Percentiles rank a stretch among this genome's conserved stretches.
Evolutionary conservation across 352 stramenopile genomes (phyloP).

Genomic region (Phytophthora kernoviae): DNA sequence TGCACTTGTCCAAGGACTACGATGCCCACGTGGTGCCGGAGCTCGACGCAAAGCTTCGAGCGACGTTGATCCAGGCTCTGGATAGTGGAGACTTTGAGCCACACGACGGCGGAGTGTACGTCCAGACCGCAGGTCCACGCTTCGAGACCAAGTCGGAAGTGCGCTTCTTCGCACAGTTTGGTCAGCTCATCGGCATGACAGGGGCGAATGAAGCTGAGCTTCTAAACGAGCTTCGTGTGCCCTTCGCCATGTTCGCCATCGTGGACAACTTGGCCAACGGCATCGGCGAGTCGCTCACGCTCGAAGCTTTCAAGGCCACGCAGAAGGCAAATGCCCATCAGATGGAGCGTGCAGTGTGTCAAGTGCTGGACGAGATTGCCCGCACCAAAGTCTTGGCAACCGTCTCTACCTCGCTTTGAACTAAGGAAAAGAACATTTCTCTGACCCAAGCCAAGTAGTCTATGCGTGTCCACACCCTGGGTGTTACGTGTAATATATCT

Average conservation of each 20-base stretch:
- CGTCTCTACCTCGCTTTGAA: slow-evolving; percentile 17
- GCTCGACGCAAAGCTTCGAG: slow-evolving; percentile 50
- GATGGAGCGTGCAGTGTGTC: slow-evolving; percentile 70
- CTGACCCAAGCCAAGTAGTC: neutral
- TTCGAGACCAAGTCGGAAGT: slow-evolving; percentile 93
- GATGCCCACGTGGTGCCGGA: slow-evolving; percentile 87
- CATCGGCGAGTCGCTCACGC: slow-evolving; percentile 76
- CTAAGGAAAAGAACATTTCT: neutral
- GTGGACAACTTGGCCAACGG: slow-evolving; percentile 91
- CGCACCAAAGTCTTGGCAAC: slow-evolving; percentile 35
- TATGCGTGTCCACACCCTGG: neutral
- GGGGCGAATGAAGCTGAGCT: slow-evolving; percentile 87
- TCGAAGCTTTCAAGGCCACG: slow-evolving; percentile 79
- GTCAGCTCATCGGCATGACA: slow-evolving; percentile 90
- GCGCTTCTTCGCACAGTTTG: slow-evolving; percentile 87
- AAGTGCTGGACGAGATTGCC: slow-evolving; percentile 61
- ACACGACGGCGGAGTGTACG: slow-evolving; percentile 83
- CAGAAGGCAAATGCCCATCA: slow-evolving; percentile 75
- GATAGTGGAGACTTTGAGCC: slow-evolving; percentile 46
- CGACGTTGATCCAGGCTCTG: slow-evolving; percentile 55
- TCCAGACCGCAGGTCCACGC: slow-evolving; percentile 83
- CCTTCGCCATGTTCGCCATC: slow-evolving; percentile 88
- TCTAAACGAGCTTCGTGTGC: slow-evolving; percentile 80
- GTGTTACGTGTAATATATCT: too few species aligned
- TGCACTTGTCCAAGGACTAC: slow-evolving; percentile 83